phyloP scores from a whole-genome alignment of 2,329 filamentous ascomycete species.

The Hypoxylon sp. region DNA sequence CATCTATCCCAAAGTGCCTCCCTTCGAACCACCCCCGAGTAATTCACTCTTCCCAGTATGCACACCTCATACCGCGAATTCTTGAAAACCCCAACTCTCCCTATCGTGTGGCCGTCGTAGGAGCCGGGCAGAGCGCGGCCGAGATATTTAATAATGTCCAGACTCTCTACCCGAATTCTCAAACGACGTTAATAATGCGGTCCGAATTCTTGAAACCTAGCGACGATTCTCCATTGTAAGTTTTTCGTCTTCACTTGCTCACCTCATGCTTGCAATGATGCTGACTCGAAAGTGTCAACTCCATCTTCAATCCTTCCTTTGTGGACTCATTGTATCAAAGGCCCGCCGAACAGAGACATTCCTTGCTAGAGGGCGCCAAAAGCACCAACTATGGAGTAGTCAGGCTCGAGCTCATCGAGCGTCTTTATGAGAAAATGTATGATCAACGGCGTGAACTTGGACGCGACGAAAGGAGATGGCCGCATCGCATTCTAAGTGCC shows the following conservation, averaged over 20 bases:
- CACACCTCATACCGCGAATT: conserved; percentile 72
- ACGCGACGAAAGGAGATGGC: conserved; percentile 80
- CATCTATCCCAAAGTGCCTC: conserved; percentile 78
- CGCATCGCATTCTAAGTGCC: conserved; percentile 82
- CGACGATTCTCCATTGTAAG: conserved; percentile 96
- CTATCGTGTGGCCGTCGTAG: conserved; percentile 86
- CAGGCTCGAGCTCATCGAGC: conserved; percentile 88
- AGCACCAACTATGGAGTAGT: conserved; percentile 97
- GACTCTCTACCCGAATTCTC: conserved; percentile 83
- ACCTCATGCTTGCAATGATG: background rate
- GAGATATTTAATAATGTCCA: conserved; percentile 96
- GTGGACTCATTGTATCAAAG: conserved; percentile 83
- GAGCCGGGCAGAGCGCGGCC: conserved; percentile 91
- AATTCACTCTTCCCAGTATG: conserved; percentile 91
- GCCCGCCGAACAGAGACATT: conserved; percentile 72
- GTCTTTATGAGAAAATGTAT: conserved; percentile 90
- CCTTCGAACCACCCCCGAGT: conserved; percentile 79
- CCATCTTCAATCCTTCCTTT: conserved; percentile 92
- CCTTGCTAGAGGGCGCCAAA: conserved; percentile 76
- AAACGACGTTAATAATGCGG: conserved; percentile 84
- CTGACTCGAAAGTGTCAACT: conserved; percentile 79
- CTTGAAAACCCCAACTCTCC: conserved; percentile 68
- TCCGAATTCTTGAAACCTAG: conserved; percentile 88
- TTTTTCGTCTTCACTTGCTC: conserved; percentile 41
- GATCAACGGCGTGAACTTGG: conserved; percentile 81